Evolutionary conservation across 139 green algal genomes (phyloP).

Genomic region (Volvox reticuliferus): DNA sequence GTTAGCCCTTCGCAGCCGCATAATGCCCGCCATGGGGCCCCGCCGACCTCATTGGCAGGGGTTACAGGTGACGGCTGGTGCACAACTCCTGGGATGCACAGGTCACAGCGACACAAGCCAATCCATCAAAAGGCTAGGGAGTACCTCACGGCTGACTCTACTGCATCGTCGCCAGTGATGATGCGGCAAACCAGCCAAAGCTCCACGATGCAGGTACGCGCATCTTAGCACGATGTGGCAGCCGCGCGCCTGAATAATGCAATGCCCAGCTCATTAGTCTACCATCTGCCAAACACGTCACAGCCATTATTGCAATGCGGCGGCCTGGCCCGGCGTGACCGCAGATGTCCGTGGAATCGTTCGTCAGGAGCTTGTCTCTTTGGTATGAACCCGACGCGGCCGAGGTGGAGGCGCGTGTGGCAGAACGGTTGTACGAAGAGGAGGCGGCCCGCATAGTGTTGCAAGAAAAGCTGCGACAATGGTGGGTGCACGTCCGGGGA

Average conservation of each 20-base stretch:
- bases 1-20: not conserved
- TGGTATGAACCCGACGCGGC: not conserved
- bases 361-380: slow-evolving; percentile 42
- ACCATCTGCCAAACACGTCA: not conserved
- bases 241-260: not conserved
- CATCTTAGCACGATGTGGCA: not conserved
- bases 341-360: slow-evolving; percentile 28
- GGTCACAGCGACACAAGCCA: not conserved
- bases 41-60: not conserved
- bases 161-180: slow-evolving; percentile 3
- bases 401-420: slow-evolving; percentile 37
- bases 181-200: not conserved
- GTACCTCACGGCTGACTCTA: not conserved
- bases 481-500: not conserved
- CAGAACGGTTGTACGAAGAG: slow-evolving; percentile 21
- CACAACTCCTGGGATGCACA: not conserved
- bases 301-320: no score
- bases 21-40: not conserved
- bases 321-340: not conserved
- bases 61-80: not conserved
- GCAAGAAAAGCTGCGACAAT: not conserved
- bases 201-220: not conserved
- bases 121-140: not conserved
- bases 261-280: not conserved
- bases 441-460: not conserved